Evolutionary conservation across 306 rosid genomes (phyloP).

Genomic region (Bauhinia variegata): DNA sequence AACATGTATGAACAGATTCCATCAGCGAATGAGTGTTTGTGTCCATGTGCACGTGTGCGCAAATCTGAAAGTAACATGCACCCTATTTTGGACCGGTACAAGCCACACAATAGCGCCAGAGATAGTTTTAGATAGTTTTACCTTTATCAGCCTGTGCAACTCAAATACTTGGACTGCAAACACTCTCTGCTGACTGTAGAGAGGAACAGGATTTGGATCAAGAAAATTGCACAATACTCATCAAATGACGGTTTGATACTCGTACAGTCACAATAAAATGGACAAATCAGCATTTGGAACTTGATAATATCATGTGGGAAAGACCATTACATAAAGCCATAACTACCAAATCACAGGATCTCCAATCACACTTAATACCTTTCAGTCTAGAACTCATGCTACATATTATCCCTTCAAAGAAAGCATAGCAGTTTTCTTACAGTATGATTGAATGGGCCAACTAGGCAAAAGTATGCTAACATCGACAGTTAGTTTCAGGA

Average conservation of each 20-base stretch:
- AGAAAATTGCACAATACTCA: conserved; percentile 49
- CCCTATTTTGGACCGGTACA: conserved; percentile 33
- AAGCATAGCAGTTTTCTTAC: conserved; percentile 15
- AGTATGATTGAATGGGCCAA: conserved; percentile 14
- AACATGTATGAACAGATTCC: conserved; percentile 15
- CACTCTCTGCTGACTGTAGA: conserved; percentile 83
- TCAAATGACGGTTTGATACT: conserved; percentile 31
- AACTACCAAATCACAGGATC: conserved; percentile 24
- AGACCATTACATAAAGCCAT: conserved; percentile 18
- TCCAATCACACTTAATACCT: conserved; percentile 17
- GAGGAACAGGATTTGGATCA: conserved; percentile 65
- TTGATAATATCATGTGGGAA: conserved; percentile 22
- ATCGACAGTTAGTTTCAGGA: not conserved
- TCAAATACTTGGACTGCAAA: conserved; percentile 82
- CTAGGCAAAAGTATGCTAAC: conserved; percentile 21
- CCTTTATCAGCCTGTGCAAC: conserved; percentile 78
- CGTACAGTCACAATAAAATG: conserved; percentile 33
- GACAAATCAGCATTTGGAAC: conserved; percentile 36
- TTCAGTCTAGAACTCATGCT: not conserved
- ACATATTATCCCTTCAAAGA: conserved; percentile 27
- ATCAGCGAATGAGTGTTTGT: conserved; percentile 16
- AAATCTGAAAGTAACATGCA: conserved; percentile 24
- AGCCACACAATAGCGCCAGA: conserved; percentile 22
- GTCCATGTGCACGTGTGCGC: not conserved
- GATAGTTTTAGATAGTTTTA: conserved; percentile 50